Evolutionary conservation across 305 asterid species (phyloP).

Genomic region (Plantago lanceolata): DNA sequence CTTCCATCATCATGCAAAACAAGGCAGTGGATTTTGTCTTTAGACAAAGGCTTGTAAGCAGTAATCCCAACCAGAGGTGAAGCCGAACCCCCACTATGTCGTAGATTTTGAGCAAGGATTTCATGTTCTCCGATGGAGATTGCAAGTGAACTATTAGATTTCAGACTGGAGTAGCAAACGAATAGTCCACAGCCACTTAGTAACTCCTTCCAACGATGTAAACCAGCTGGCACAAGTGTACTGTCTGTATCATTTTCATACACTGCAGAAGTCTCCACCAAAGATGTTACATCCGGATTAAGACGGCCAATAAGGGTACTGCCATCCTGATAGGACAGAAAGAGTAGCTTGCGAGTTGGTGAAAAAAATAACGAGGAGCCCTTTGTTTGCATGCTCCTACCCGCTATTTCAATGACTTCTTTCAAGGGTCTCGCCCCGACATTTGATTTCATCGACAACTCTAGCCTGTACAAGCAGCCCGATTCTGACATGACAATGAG

Average conservation of each 20-base stretch:
- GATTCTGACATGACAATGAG: constrained; percentile 77
- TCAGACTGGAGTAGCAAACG: constrained; percentile 83
- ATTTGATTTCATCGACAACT: constrained; percentile 74
- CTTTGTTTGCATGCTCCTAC: constrained; percentile 51
- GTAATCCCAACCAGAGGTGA: constrained; percentile 93
- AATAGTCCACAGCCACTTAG: constrained; percentile 70
- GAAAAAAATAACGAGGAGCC: constrained; percentile 83
- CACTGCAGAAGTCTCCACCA: constrained; percentile 64
- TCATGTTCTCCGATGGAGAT: constrained; percentile 81
- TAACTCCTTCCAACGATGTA: constrained; percentile 93
- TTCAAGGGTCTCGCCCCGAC: constrained; percentile 81
- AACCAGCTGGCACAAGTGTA: constrained; percentile 77
- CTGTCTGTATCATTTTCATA: constrained; percentile 75
- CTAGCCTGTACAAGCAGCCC: constrained; percentile 83
- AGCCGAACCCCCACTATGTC: constrained; percentile 74
- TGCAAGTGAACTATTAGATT: constrained; percentile 68
- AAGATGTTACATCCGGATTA: constrained; percentile 68
- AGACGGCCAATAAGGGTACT: constrained; percentile 77
- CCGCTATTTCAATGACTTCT: constrained; percentile 68
- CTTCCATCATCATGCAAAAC: constrained; percentile 98
- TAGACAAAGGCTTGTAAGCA: constrained; percentile 92
- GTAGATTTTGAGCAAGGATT: constrained; percentile 72
- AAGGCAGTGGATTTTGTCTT: constrained; percentile 94
- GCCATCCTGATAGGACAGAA: constrained; percentile 92
- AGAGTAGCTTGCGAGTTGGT: constrained; percentile 74